phyloP scores from a whole-genome alignment of 176 grass and related monocot species.

The Lolium perenne region DNA sequence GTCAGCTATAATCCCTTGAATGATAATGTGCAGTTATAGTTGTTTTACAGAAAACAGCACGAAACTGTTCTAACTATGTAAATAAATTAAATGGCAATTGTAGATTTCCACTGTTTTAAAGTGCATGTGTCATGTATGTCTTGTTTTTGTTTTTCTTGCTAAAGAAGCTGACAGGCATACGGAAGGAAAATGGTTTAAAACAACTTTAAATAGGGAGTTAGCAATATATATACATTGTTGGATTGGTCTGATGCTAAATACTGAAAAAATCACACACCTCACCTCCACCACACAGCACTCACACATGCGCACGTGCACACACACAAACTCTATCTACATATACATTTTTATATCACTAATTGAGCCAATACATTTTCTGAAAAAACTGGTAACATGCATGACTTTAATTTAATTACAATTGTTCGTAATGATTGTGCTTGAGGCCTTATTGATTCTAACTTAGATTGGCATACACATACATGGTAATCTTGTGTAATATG shows the following conservation, averaged over 20 bases:
- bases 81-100: not conserved
- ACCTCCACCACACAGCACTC: too few relatives aligned
- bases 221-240: conserved; percentile 35
- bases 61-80: not conserved
- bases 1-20: not conserved
- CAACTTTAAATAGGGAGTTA: not conserved
- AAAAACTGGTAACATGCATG: too few relatives aligned
- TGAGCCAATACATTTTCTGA: too few relatives aligned
- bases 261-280: not conserved
- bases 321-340: too few relatives aligned
- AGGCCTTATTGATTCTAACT: too few relatives aligned
- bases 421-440: too few relatives aligned
- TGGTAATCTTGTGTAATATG: too few relatives aligned
- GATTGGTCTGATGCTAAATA: conserved; percentile 36
- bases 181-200: not conserved
- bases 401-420: too few relatives aligned
- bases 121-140: not conserved
- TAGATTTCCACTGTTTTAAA: not conserved
- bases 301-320: too few relatives aligned
- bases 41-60: not conserved
- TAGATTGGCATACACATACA: too few relatives aligned
- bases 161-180: conserved; percentile 5
- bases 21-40: too few relatives aligned
- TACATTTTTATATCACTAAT: too few relatives aligned
- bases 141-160: not conserved